Evolutionary conservation across 371 early-diverging fungal species (phyloP), one percentile per base, ranked within the genome.

Genomic region (Mucor plumbeus): DNA sequence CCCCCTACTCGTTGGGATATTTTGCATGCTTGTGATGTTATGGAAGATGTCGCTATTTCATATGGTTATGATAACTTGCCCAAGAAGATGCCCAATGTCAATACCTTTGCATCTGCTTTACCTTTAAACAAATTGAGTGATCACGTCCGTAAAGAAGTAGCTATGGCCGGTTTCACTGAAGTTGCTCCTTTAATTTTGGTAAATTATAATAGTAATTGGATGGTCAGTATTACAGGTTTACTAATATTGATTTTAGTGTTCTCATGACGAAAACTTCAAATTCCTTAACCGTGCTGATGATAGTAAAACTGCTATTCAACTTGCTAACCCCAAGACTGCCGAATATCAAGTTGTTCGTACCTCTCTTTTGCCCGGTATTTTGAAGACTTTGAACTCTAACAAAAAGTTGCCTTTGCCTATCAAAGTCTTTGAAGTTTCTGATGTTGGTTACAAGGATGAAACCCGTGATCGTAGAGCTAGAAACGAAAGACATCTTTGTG

Each of bases 41-140:
- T 99, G 90, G 99, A 99, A 85, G 99, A 99, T 81, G 94, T 99
- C 38, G 98, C 98, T n/a, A 94, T 99, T 65, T 94, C 98, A n/a
- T 99, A 95, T 73, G 99, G 99, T 35, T 99, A 92, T 83, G 98
- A 99, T 85, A 97, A 97, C 68, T 90, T 99, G 72, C 87, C 90
- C 14, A 90, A 91, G 65, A 89, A 88, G 41, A 79, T 92, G 65
- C 96, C 96, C 47, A 84, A 84, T 63, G 88, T 91, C 59, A 90
- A 87, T 72, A 97, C 99, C 4, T 86, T 97, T 55, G 99, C 92
- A 59, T 88, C 89, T 71, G 93, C 98, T 60, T 86, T 94, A 71
- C 95, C 96, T 7, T 76, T 98, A 64, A 99, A 99, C 90, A 97
- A 96, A 83, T 79, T 99, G 76, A 85, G 93, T 15, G 98, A 99